A percentile compares a stretch with the other conserved stretches of the same genome.
phyloP scores from a whole-genome alignment of 140 eudicot genomes.

The Anethum foeniculum region DNA sequence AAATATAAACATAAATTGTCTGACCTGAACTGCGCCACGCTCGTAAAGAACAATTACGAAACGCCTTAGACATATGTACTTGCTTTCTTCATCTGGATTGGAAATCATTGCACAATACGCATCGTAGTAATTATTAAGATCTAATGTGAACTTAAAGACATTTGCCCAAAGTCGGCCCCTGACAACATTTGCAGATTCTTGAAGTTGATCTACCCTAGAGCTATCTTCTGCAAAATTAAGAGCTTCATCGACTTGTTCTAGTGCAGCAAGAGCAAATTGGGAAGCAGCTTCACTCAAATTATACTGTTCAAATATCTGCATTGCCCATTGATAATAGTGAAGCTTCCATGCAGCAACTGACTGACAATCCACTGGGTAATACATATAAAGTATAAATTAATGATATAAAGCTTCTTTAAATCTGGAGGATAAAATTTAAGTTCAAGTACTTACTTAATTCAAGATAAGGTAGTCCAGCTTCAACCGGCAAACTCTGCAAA shows the following conservation, averaged over 20 bases:
- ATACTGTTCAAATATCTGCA: constrained; percentile 95
- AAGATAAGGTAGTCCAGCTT: constrained; percentile 62
- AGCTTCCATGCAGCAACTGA: constrained; percentile 89
- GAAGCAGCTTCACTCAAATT: constrained; percentile 82
- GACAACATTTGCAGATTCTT: constrained; percentile 60
- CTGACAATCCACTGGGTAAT: constrained; percentile 45
- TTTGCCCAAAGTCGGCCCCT: constrained; percentile 99
- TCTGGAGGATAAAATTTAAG: neutral
- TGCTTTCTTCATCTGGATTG: constrained; percentile 98
- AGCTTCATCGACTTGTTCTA: constrained; percentile 96
- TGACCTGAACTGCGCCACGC: constrained; percentile 86
- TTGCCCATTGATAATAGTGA: constrained; percentile 93
- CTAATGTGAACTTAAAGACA: constrained; percentile 81
- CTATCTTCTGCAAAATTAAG: constrained; percentile 27
- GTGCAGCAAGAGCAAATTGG: constrained; percentile 96
- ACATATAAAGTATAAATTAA: constrained; percentile 8
- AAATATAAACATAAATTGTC: neutral
- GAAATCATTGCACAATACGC: constrained; percentile 96
- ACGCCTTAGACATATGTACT: constrained; percentile 86
- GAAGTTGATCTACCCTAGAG: constrained; percentile 24
- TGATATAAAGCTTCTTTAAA: constrained; percentile 3
- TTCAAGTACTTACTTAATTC: constrained; percentile 42
- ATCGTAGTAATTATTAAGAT: constrained; percentile 62
- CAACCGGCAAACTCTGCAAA: constrained; percentile 58
- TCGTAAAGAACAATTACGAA: constrained; percentile 89